Evolutionary conservation across 2,329 filamentous ascomycete species (phyloP), one percentile per base, ranked within the genome.

Genomic region (Aureobasidium lini): DNA sequence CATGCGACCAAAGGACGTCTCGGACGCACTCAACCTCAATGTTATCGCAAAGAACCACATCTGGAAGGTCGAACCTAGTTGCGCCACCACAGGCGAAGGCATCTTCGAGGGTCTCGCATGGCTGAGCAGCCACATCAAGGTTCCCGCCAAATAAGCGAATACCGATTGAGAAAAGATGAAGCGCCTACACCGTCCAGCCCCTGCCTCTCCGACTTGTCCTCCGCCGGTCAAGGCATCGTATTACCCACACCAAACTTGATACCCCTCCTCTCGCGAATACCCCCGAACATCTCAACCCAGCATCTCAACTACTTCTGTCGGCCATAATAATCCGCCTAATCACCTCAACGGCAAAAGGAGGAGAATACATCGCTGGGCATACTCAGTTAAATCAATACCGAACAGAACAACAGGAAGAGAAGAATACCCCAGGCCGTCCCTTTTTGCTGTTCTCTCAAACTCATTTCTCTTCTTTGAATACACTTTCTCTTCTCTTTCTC

Each of bases 51-150:
- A 76, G 65, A 74, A 79, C 67, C 78, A 80, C 65, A 74, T 75
- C 37, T 80, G 78, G 78, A 80, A 80, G 66, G 78, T 80, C 60
- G 77, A 80, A 72, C 78, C 78, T 54, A 79, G 76, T 66, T 80
- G 78, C 65, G 78, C 78, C 50, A 80, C 77, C 48, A 79, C 78
- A 18, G 78, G 78, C 64, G 78, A 80, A 66, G 78, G 71, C 60
- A 80, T 80, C 66, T 80, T 80, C 60, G 78, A 80, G 68, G 78
- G 78, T 59, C 67, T 80, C 64, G 75, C 76, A 66, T 79, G 77
- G 77, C 70, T 79, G 62, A 77, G 75, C 66, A 77, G 73, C 69
- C 78, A 79, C 67, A 76, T 79, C 69, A 79, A 79, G 70, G 65
- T 74, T 32, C 74, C 73, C 61, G 67, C 67, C 10, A 64, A 64